These are phyloP conservation scores for Populus simonii DNA, from an alignment of 345 rosid genomes.

Conservation along the genomic window DNA sequence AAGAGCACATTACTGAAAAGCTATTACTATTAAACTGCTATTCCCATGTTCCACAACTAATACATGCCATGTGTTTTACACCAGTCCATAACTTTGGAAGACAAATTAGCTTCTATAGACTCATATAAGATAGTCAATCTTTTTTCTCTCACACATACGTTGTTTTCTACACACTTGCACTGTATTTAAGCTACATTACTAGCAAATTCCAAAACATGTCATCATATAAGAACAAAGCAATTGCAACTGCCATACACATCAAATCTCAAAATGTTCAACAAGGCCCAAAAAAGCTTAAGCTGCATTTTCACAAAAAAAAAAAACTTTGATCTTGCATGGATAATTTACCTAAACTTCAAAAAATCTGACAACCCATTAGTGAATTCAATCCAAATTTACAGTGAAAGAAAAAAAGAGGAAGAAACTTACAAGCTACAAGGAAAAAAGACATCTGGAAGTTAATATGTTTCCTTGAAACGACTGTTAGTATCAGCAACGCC, in stretches of 20 bases:
- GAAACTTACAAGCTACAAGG: conserved; percentile 67
- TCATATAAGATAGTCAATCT: not conserved
- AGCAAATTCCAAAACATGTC: not conserved
- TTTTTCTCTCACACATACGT: not conserved
- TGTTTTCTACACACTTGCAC: not conserved
- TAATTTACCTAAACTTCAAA: not conserved
- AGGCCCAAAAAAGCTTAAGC: not conserved
- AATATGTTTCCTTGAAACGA: conserved; percentile 58
- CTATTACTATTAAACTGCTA: not conserved
- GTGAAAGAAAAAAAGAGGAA: no score
- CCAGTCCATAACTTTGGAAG: not conserved
- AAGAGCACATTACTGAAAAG: not conserved
- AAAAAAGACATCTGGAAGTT: conserved; percentile 87
- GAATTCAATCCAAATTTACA: not conserved
- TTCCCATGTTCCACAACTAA: not conserved
- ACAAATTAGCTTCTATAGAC: not conserved
- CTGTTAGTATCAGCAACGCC: conserved; percentile 45
- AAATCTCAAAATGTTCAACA: not conserved
- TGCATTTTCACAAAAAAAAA: not conserved
- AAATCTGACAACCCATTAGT: not conserved
- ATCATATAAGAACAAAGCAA: not conserved
- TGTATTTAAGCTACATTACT: not conserved
- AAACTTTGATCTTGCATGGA: not conserved
- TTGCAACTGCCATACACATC: not conserved
- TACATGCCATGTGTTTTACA: not conserved